These are phyloP conservation scores for Pythium phragmiticola DNA, from an alignment of 352 stramenopile genomes.

Conservation along the genomic window DNA sequence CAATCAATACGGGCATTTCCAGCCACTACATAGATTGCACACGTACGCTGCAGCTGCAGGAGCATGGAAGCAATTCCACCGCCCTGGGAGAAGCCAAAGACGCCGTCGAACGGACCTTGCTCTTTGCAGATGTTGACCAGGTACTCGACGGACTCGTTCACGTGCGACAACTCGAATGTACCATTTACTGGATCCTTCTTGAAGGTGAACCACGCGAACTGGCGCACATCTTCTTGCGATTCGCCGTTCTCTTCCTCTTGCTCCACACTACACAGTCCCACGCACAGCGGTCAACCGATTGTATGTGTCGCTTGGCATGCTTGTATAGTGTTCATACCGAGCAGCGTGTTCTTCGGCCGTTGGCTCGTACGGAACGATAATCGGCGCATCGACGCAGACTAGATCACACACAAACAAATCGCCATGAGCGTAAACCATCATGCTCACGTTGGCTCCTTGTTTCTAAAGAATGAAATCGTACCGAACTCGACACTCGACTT, in stretches of 20 bases:
- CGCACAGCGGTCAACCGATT: background rate
- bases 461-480: constrained; percentile 24
- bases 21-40: background rate
- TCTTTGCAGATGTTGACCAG: constrained; percentile 54
- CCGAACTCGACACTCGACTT: constrained; percentile 83
- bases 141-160: constrained; percentile 72
- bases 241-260: constrained; percentile 14
- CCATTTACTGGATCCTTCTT: constrained; percentile 42
- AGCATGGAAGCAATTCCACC: constrained; percentile 68
- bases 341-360: constrained; percentile 49
- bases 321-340: constrained; percentile 28
- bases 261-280: constrained; percentile 9
- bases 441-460: background rate
- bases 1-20: background rate
- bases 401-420: constrained; percentile 5
- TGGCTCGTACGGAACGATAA: constrained; percentile 69
- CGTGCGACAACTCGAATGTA: constrained; percentile 39
- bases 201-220: constrained; percentile 81
- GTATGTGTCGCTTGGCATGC: background rate
- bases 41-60: constrained; percentile 68
- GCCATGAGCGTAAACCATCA: background rate
- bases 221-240: constrained; percentile 39
- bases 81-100: constrained; percentile 86
- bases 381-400: constrained; percentile 80
- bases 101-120: constrained; percentile 81